Percentiles rank a stretch among this genome's conserved stretches.
Evolutionary conservation across 345 rosid genomes (phyloP).

Genomic region (Acer saccharum): DNA sequence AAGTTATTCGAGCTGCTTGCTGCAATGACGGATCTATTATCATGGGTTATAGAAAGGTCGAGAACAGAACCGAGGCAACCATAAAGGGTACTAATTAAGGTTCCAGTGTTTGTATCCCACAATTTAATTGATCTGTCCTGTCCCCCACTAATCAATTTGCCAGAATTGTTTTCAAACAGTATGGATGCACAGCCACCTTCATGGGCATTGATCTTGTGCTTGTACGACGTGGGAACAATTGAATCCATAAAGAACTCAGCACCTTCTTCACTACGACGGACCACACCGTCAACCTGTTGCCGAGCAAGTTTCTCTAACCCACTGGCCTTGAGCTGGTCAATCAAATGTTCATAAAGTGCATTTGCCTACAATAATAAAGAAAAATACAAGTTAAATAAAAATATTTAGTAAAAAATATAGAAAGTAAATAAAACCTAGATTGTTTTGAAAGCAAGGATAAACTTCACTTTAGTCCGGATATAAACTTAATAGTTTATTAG

Average conservation of each 20-base stretch:
- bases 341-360: constrained; percentile 87
- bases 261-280: constrained; percentile 87
- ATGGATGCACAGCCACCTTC: constrained; percentile 94
- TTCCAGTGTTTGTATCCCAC: constrained; percentile 86
- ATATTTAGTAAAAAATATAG: background rate
- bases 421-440: background rate
- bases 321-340: constrained; percentile 80
- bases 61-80: constrained; percentile 95
- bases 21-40: constrained; percentile 80
- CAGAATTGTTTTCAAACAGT: constrained; percentile 74
- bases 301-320: constrained; percentile 87
- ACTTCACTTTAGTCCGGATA: background rate
- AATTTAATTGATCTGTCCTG: constrained; percentile 82
- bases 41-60: constrained; percentile 79
- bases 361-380: constrained; percentile 54
- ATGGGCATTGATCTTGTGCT: constrained; percentile 78
- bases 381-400: constrained; percentile 21
- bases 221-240: constrained; percentile 70
- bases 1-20: constrained; percentile 97
- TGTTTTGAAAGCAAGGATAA: background rate
- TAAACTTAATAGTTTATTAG: background rate
- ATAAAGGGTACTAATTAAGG: constrained; percentile 56
- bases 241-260: constrained; percentile 83
- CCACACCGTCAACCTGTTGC: constrained; percentile 96
- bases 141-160: constrained; percentile 80